phyloP scores from a whole-genome alignment of 169 alveolate species.

The Babesia sp. region DNA sequence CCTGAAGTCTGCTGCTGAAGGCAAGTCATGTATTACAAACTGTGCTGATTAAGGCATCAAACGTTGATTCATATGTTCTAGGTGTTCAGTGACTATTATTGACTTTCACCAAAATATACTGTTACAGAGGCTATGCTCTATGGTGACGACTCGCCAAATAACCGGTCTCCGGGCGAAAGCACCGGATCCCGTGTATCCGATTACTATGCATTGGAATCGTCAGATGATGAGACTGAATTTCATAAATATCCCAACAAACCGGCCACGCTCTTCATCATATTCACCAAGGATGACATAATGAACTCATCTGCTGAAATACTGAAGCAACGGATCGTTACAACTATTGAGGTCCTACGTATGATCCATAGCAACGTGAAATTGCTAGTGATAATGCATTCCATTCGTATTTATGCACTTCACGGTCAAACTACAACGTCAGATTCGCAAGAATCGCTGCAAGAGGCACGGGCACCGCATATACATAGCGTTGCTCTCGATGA shows the following conservation, averaged over 20 bases:
- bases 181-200: not conserved
- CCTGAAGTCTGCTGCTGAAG: not conserved
- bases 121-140: not conserved
- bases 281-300: conserved; percentile 48
- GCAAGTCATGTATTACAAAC: not conserved
- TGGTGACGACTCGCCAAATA: not conserved
- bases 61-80: not conserved
- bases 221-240: conserved; percentile 21
- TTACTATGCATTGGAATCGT: conserved; percentile 11
- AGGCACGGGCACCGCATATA: not conserved
- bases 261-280: conserved; percentile 33
- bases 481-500: conserved; percentile 40
- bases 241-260: not conserved
- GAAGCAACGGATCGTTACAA: conserved; percentile 20
- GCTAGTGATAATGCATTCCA: conserved; percentile 46
- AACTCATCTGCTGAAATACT: conserved; percentile 1
- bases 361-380: conserved; percentile 8
- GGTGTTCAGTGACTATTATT: not conserved
- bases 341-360: conserved; percentile 19
- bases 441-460: not conserved
- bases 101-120: not conserved
- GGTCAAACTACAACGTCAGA: not conserved
- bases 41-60: not conserved
- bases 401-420: conserved; percentile 26
- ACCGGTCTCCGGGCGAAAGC: not conserved